Evolutionary conservation across 106 monocot genomes (phyloP).

Genomic region (Vanilla planifolia): DNA sequence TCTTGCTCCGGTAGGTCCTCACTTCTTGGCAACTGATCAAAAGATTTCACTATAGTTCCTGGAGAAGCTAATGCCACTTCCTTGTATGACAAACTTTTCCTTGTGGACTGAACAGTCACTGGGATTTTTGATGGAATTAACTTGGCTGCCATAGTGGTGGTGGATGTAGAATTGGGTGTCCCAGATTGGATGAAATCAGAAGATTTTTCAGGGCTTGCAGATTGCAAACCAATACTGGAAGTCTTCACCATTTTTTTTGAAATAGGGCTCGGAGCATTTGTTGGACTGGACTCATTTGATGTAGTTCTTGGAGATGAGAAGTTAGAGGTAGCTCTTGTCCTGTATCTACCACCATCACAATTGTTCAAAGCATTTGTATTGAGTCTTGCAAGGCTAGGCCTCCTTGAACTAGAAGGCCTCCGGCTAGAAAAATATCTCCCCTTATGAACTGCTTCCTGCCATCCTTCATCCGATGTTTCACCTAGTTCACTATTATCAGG

Average conservation of each 20-base stretch:
- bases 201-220: conserved; percentile 32
- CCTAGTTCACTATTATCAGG: conserved; percentile 33
- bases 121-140: conserved; percentile 23
- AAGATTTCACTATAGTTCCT: conserved; percentile 59
- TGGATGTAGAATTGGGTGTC: conserved; percentile 37
- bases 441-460: conserved; percentile 93
- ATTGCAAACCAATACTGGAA: conserved; percentile 58
- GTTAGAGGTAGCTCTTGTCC: conserved; percentile 26
- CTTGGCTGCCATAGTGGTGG: conserved; percentile 20
- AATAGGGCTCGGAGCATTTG: conserved; percentile 20
- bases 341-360: conserved; percentile 39
- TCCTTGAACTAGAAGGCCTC: conserved; percentile 44
- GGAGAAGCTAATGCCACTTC: conserved; percentile 91
- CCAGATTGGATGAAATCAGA: conserved; percentile 19
- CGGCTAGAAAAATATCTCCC: conserved; percentile 44
- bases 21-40: conserved; percentile 26
- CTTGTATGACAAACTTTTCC: conserved; percentile 85
- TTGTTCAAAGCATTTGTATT: conserved; percentile 49
- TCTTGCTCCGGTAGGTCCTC: conserved; percentile 14
- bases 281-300: conserved; percentile 20
- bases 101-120: conserved; percentile 19
- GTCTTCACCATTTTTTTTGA: conserved; percentile 49
- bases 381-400: conserved; percentile 71
- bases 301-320: conserved; percentile 46
- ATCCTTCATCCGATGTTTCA: conserved; percentile 72